Evolutionary conservation across 805 yeast genomes (phyloP), one percentile per base, ranked within the genome.

Genomic region (Ogataea paradorogensis): DNA sequence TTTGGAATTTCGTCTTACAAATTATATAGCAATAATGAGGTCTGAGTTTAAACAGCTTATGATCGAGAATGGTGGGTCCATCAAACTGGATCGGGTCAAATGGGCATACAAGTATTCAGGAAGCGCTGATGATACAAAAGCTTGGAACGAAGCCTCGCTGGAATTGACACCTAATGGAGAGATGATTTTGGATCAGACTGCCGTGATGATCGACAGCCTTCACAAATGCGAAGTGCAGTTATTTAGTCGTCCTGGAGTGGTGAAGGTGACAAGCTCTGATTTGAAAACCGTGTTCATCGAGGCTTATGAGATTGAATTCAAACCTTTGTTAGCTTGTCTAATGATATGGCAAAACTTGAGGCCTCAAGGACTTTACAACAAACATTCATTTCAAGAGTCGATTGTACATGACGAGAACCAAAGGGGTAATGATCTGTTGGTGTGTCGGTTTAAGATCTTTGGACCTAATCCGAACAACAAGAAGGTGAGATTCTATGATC

Each of bases 361-460:
- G 38, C 74, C 78, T 2, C 64, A 51, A 26, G 76, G 77, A 0
- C 46, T 75, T 18, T 62, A 63, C 16, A 69, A 67, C 40, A 76
- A 76, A 52, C 74, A 79, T 78, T 65, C 62, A 46, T 65, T 65
- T 40, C 65, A 63, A 21, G 49, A 50, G 22, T 52, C 63, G 9
- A 50, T 58, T 3, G 53, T 51, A 9, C 54, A 54, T 26, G 49
- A 54, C 18, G 40, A 47, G 6, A 51, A 45, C 9, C 33, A 49
- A 21, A 46, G 47, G 21, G 48, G 56, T n/a, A 55, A 57, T 22
- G 61, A 62, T 47, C 53, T 82, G 10, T 61, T 82, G 35, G 82
- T 80, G 14, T 80, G 87, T 40, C 70, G 84, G 27, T 77, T 83
- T 52, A 78, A 76, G 54, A 69, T 83, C 1, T 84, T 62, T 59